These are phyloP conservation scores for Cercospora zeina DNA, from an alignment of 2,329 filamentous ascomycete species.

Conservation along the genomic window DNA sequence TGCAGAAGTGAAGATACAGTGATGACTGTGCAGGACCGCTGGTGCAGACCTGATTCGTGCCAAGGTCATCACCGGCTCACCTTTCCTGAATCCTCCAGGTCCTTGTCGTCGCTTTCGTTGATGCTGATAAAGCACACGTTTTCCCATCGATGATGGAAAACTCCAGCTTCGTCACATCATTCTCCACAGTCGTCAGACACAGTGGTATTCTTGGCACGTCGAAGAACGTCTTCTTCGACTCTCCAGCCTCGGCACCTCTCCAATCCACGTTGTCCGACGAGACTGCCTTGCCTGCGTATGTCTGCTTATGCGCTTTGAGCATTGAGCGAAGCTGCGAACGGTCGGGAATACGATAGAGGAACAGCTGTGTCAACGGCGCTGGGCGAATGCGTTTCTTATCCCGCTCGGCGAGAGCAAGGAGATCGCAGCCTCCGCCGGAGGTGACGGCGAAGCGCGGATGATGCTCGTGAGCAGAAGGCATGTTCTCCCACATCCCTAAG, in stretches of 20 bases:
- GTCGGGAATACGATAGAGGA: slow-evolving; percentile 37
- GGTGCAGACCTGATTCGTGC: not conserved
- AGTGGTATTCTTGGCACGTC: slow-evolving; percentile 32
- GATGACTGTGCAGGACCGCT: not conserved
- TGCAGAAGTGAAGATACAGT: not conserved
- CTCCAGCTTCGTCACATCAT: slow-evolving; percentile 32
- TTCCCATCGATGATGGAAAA: slow-evolving; percentile 25
- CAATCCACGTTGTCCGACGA: slow-evolving; percentile 4
- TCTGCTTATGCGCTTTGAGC: slow-evolving; percentile 9
- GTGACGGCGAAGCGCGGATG: slow-evolving; percentile 36
- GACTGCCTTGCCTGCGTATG: slow-evolving; percentile 11
- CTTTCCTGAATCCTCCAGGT: slow-evolving; percentile 32
- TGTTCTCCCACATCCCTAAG: slow-evolving; percentile 37
- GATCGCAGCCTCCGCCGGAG: slow-evolving; percentile 19
- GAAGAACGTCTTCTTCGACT: not conserved
- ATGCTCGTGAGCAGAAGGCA: slow-evolving; percentile 39
- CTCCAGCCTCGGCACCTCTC: not conserved
- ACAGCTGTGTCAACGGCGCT: slow-evolving; percentile 33
- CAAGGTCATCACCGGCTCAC: slow-evolving; percentile 15
- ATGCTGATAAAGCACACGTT: slow-evolving; percentile 28
- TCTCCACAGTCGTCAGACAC: slow-evolving; percentile 34
- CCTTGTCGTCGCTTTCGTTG: slow-evolving; percentile 31
- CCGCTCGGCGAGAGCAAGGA: slow-evolving; percentile 38
- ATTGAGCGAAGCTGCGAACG: slow-evolving; percentile 24
- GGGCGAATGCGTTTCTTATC: slow-evolving; percentile 37